Percentiles rank a stretch among this genome's conserved stretches.
These are phyloP conservation scores for Paragyromitra xinjiangensis DNA, from an alignment of 495 filamentous ascomycete species.

Conservation along the genomic window DNA sequence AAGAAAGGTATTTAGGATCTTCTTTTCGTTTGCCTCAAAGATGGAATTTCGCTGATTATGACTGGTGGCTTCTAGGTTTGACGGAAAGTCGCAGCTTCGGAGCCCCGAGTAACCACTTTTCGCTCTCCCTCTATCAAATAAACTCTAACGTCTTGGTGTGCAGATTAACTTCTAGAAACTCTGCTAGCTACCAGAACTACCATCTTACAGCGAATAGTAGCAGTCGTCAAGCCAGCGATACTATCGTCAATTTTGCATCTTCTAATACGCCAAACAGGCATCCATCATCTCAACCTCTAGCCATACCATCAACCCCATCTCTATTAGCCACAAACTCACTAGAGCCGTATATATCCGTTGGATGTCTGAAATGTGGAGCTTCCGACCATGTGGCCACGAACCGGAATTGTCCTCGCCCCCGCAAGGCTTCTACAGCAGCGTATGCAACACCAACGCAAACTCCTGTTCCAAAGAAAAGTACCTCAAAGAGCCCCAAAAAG, in stretches of 20 bases:
- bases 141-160: not conserved
- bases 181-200: not conserved
- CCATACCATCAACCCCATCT: not conserved
- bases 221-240: not conserved
- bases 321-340: not conserved
- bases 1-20: conserved; percentile 19
- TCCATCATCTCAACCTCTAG: not conserved
- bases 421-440: conserved; percentile 17
- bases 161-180: not conserved
- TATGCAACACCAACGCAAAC: not conserved
- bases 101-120: not conserved
- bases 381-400: conserved; percentile 43
- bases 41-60: not conserved
- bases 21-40: not conserved
- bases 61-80: conserved; percentile 1
- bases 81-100: conserved; percentile 6
- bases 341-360: conserved; percentile 41
- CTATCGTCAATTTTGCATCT: not conserved
- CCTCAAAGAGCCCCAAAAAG: conserved; percentile 29
- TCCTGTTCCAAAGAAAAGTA: conserved; percentile 7
- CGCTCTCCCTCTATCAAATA: not conserved
- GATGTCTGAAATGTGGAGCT: conserved; percentile 44
- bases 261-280: not conserved
- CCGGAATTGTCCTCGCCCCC: conserved; percentile 43
- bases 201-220: not conserved